Percentiles rank a stretch among this genome's conserved stretches.
Evolutionary conservation across 2,329 filamentous ascomycete genomes (phyloP).

Genomic region (Scopulariopsis brevicaulis): DNA sequence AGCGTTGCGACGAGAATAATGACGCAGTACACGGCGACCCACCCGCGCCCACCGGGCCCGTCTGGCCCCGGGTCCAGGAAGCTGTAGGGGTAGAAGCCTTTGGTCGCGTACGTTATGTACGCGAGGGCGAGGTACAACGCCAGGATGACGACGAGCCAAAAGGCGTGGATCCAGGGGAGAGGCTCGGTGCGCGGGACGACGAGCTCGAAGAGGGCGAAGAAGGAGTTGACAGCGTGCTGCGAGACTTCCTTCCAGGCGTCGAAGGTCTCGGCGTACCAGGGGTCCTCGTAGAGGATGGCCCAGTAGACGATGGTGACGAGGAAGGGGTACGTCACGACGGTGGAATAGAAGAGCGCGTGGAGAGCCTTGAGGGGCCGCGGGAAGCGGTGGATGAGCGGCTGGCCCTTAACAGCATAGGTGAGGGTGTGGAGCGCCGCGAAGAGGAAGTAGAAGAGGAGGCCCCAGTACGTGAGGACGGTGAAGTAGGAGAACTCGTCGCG

Average conservation of each 20-base stretch:
- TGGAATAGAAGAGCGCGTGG: conserved; percentile 54
- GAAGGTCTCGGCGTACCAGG: conserved; percentile 41
- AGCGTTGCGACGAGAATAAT: conserved; percentile 41
- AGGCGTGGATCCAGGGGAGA: conserved; percentile 50
- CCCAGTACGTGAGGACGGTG: conserved; percentile 74
- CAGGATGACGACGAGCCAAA: conserved; percentile 58
- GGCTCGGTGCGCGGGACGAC: conserved; percentile 53
- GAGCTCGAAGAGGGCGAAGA: conserved; percentile 68
- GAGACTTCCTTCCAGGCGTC: conserved; percentile 55
- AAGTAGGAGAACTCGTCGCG: conserved; percentile 66
- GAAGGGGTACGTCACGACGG: conserved; percentile 51
- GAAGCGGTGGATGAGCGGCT: conserved; percentile 44
- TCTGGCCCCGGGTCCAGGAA: conserved; percentile 56
- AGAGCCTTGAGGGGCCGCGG: conserved; percentile 52
- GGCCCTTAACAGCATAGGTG: conserved; percentile 45
- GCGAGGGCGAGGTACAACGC: conserved; percentile 62
- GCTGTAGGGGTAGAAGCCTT: conserved; percentile 65
- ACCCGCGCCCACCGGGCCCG: conserved; percentile 28
- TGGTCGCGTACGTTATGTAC: conserved; percentile 57
- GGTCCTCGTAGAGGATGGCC: conserved; percentile 41
- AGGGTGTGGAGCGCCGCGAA: conserved; percentile 57
- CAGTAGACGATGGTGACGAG: conserved; percentile 64
- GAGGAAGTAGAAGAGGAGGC: conserved; percentile 67
- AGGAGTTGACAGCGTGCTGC: conserved; percentile 63
- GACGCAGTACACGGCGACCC: conserved; percentile 54